Conservation (phyloP, 2,329 filamentous ascomycete genomes). For the Tolypocladium sp. region DNA sequence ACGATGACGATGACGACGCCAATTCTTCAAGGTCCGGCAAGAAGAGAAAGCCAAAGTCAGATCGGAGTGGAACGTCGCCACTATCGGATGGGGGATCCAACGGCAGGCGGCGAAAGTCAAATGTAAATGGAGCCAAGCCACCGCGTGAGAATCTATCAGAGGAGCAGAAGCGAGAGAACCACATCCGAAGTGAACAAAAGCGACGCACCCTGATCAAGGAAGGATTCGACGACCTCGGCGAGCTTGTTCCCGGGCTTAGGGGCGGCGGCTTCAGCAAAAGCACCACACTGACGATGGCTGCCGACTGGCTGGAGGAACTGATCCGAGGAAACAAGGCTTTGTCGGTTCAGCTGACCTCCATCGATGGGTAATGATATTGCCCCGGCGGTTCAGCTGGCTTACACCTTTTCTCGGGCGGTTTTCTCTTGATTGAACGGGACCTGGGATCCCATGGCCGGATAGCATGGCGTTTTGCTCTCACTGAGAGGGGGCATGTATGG, state of each 20-base stretch:
- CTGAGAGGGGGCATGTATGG: neutral
- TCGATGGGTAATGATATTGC: conserved; percentile 11
- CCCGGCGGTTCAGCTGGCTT: neutral
- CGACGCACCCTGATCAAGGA: conserved; percentile 72
- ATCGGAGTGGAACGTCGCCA: conserved; percentile 22
- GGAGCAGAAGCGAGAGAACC: conserved; percentile 75
- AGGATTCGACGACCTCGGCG: conserved; percentile 72
- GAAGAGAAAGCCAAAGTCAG: conserved; percentile 39
- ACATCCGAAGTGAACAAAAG: conserved; percentile 83
- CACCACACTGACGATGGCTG: conserved; percentile 64
- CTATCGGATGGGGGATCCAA: conserved; percentile 23
- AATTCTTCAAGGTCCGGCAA: conserved; percentile 22
- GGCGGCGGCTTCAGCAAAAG: conserved; percentile 77
- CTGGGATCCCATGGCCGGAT: neutral
- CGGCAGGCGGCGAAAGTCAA: conserved; percentile 43
- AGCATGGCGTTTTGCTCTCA: neutral
- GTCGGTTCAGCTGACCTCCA: conserved; percentile 37
- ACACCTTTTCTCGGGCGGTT: neutral
- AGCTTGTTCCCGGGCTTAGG: conserved; percentile 65
- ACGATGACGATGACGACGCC: conserved; percentile 31
- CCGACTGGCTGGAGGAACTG: conserved; percentile 69
- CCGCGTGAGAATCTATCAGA: conserved; percentile 66
- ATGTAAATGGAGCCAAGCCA: conserved; percentile 30
- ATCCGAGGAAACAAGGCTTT: conserved; percentile 58
- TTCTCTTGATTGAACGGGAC: neutral